Conservation (phyloP, 2,329 filamentous ascomycete genomes). For the Incumbomyces delicatus region DNA sequence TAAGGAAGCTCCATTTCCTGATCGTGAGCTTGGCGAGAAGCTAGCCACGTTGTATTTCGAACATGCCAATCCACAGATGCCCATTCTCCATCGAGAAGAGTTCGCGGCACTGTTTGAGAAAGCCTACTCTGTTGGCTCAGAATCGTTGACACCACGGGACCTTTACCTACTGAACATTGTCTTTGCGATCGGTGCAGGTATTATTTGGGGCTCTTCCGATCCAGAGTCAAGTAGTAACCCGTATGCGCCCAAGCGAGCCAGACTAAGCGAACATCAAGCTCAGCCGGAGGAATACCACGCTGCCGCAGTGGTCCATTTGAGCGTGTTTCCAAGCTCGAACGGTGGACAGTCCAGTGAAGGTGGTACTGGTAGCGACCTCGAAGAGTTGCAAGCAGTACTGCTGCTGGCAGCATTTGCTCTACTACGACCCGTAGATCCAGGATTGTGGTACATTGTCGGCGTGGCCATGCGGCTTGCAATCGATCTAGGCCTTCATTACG, state of each 20-base stretch:
- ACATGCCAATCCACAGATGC: slow-evolving; percentile 91
- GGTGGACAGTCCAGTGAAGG: slow-evolving; percentile 45
- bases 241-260: slow-evolving; percentile 39
- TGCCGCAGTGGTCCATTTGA: slow-evolving; percentile 82
- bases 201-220: slow-evolving; percentile 53
- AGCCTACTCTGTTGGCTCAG: slow-evolving; percentile 61
- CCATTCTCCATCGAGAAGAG: slow-evolving; percentile 77
- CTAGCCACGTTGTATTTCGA: slow-evolving; percentile 85
- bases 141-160: slow-evolving; percentile 63
- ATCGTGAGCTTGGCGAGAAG: slow-evolving; percentile 59
- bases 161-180: slow-evolving; percentile 96
- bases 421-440: slow-evolving; percentile 80
- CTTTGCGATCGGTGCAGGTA: slow-evolving; percentile 88
- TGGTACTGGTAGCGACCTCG: slow-evolving; percentile 74
- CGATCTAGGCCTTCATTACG: slow-evolving; percentile 84
- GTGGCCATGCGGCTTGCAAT: slow-evolving; percentile 84
- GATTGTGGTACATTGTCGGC: slow-evolving; percentile 94
- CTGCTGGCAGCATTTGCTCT: slow-evolving; percentile 85
- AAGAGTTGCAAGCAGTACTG: slow-evolving; percentile 88
- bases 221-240: slow-evolving; percentile 20
- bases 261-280: slow-evolving; percentile 48
- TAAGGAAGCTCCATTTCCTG: slow-evolving; percentile 73
- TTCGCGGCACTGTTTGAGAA: slow-evolving; percentile 82
- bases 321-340: slow-evolving; percentile 66
- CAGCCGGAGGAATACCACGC: slow-evolving; percentile 96